A percentile compares a stretch with the other conserved stretches of the same genome.
Conservation (phyloP, 2,329 filamentous ascomycete species). For the Claviceps digitariae region DNA sequence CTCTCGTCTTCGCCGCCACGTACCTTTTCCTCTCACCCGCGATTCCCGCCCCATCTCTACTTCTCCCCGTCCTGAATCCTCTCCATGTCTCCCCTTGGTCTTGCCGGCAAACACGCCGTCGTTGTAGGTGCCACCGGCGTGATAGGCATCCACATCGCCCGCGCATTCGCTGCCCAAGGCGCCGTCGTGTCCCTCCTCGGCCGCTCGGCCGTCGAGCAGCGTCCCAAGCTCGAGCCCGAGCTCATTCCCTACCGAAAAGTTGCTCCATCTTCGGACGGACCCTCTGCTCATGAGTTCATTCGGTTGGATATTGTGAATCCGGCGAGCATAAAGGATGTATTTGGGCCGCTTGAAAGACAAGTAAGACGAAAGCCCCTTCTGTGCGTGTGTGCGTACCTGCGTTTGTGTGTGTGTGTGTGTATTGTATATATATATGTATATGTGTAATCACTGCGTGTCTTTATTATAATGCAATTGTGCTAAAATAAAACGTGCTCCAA, state of each 20-base stretch:
- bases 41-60: constrained; percentile 6
- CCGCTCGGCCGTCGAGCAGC: constrained; percentile 34
- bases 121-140: constrained; percentile 59
- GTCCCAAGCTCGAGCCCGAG: constrained; percentile 23
- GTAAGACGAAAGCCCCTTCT: background rate
- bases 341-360: constrained; percentile 7
- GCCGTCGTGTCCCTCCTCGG: constrained; percentile 48
- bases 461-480: background rate
- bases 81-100: constrained; percentile 8
- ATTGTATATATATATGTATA: no score
- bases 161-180: constrained; percentile 49
- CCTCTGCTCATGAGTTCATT: constrained; percentile 20
- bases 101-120: constrained; percentile 39
- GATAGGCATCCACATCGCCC: constrained; percentile 56
- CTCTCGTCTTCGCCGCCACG: background rate
- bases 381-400: background rate
- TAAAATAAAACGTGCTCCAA: background rate
- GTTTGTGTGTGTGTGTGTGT: background rate
- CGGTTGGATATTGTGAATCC: constrained; percentile 18
- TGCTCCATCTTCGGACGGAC: constrained; percentile 5
- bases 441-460: no score
- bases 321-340: constrained; percentile 18
- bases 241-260: constrained; percentile 12
- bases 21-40: background rate
- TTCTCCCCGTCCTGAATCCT: background rate